phyloP scores from a whole-genome alignment of 768 basidiomycete genomes.

The Mycena belliarum region DNA sequence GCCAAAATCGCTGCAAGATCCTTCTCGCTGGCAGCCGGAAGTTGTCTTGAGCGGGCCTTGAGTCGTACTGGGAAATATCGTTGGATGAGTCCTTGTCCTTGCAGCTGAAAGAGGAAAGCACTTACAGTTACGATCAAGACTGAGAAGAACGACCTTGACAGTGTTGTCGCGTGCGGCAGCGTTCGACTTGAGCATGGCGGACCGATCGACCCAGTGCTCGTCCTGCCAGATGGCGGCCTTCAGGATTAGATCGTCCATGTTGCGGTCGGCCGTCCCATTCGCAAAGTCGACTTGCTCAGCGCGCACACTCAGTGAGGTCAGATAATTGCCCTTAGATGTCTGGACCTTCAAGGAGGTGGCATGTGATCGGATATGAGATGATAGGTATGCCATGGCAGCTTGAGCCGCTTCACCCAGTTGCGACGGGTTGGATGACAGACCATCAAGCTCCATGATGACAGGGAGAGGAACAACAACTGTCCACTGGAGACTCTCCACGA shows the following conservation, averaged over 20 bases:
- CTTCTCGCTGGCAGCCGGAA: conserved; percentile 83
- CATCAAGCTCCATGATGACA: conserved; percentile 96
- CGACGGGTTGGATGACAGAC: conserved; percentile 64
- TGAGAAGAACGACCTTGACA: conserved; percentile 86
- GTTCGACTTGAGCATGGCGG: conserved; percentile 59
- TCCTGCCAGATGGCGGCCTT: conserved; percentile 92
- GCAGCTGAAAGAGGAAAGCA: conserved; percentile 23
- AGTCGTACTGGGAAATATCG: conserved; percentile 64
- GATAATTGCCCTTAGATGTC: conserved; percentile 93
- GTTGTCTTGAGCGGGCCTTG: conserved; percentile 84
- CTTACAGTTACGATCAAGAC: conserved; percentile 90
- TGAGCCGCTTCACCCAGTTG: conserved; percentile 76
- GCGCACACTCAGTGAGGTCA: conserved; percentile 77
- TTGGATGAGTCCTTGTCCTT: conserved; percentile 20
- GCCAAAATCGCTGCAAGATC: conserved; percentile 76
- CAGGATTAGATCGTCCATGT: conserved; percentile 94
- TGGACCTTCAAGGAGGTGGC: conserved; percentile 85
- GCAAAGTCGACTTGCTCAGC: conserved; percentile 82
- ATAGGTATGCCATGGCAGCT: conserved; percentile 73
- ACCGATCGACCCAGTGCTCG: conserved; percentile 89
- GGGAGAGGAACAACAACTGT: conserved; percentile 90
- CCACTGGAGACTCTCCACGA: conserved; percentile 83
- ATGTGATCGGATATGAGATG: conserved; percentile 73
- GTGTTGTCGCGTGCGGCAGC: conserved; percentile 43
- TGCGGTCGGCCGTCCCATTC: conserved; percentile 55